phyloP scores from a whole-genome alignment of 2,329 filamentous ascomycete species.

The Colletotrichum australisinense region DNA sequence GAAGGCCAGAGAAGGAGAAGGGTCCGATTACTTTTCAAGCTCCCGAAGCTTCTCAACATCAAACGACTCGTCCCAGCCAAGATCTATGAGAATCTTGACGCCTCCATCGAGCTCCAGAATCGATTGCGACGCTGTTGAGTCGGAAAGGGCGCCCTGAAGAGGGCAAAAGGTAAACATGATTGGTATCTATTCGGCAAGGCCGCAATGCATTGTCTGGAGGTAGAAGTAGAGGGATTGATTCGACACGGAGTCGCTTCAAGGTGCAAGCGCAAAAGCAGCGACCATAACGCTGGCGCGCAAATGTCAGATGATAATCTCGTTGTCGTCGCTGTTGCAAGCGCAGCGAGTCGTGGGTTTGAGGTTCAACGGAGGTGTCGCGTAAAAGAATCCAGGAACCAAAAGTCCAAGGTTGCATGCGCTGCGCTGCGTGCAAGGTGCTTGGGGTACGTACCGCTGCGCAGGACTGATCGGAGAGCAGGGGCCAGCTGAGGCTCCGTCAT shows the following conservation, averaged over 20 bases:
- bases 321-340: neutral
- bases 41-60: slow-evolving; percentile 84
- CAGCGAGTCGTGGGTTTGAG: neutral
- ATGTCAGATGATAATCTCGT: neutral
- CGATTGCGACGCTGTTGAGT: slow-evolving; percentile 91
- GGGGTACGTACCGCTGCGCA: slow-evolving; percentile 23
- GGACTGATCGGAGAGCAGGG: slow-evolving; percentile 3
- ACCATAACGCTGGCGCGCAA: slow-evolving; percentile 24
- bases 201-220: slow-evolving; percentile 13
- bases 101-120: slow-evolving; percentile 96
- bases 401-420: slow-evolving; percentile 3
- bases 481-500: slow-evolving; percentile 8
- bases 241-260: neutral
- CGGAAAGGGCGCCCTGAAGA: slow-evolving; percentile 89
- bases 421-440: neutral
- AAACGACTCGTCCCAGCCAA: slow-evolving; percentile 96
- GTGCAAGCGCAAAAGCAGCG: neutral
- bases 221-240: neutral
- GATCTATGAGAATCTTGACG: slow-evolving; percentile 93
- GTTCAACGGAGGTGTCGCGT: slow-evolving; percentile 17
- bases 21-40: slow-evolving; percentile 80
- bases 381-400: slow-evolving; percentile 18
- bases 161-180: slow-evolving; percentile 96
- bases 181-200: slow-evolving; percentile 8
- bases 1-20: neutral